Conservation (phyloP, 139 green algal genomes). For the Monoraphidium neglectum region DNA sequence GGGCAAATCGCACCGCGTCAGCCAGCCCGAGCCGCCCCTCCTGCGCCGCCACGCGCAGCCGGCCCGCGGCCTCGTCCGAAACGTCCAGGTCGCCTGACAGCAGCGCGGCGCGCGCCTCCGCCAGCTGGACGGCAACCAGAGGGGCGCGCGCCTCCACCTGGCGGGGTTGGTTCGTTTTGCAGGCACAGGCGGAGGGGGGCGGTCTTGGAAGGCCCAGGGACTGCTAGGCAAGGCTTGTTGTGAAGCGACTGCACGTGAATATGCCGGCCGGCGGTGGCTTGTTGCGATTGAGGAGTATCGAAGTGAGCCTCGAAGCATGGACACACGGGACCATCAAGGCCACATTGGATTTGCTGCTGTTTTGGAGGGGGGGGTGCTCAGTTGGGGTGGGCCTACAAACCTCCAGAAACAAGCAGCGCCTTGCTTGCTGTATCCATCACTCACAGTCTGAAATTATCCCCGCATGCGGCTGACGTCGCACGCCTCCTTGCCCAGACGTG, state of each 20-base stretch:
- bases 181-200: neutral
- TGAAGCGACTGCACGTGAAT: neutral
- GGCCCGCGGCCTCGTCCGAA: conserved; percentile 15
- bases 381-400: too few relatives aligned
- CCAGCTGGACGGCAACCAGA: conserved; percentile 5
- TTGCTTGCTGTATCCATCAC: too few relatives aligned
- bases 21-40: neutral
- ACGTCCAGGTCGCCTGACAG: conserved; percentile 2
- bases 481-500: too few relatives aligned
- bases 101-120: conserved; percentile 18
- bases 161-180: neutral
- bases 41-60: too few relatives aligned
- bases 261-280: neutral
- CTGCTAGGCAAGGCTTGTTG: neutral
- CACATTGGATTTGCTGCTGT: neutral
- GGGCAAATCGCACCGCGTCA: neutral
- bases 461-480: too few relatives aligned
- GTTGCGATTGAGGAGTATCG: neutral
- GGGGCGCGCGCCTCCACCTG: conserved; percentile 21
- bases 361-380: too few relatives aligned
- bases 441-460: too few relatives aligned
- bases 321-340: neutral
- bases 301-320: neutral
- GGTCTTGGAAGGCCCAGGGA: too few relatives aligned
- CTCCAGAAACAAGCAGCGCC: too few relatives aligned